Conservation (phyloP, 148 eudicot genomes). For the Cornus suecica region DNA sequence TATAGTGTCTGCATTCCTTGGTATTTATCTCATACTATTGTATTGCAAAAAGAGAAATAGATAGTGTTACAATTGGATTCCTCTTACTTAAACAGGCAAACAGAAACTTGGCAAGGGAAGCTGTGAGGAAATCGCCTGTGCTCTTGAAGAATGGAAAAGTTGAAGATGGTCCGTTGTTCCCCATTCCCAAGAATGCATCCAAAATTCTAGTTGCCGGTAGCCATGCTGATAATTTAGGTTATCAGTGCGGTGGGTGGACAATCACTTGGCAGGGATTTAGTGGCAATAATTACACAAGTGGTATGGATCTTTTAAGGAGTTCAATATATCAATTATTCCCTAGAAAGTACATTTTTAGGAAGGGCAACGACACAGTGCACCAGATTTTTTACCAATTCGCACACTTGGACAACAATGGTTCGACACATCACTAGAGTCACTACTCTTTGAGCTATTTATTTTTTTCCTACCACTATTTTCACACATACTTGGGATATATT, state of each 20-base stretch:
- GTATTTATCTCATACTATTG: not conserved
- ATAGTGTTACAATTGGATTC: not conserved
- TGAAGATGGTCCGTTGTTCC: conserved; percentile 43
- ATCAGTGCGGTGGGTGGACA: conserved; percentile 97
- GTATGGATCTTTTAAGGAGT: conserved; percentile 28
- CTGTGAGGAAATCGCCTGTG: conserved; percentile 87
- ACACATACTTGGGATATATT: too few relatives aligned
- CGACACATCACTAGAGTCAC: too few relatives aligned
- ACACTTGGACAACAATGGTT: too few relatives aligned
- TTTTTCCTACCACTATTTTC: too few relatives aligned
- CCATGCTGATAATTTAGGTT: conserved; percentile 90
- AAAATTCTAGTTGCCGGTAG: conserved; percentile 75
- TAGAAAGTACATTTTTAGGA: not conserved
- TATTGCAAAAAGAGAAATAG: not conserved
- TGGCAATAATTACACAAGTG: conserved; percentile 66
- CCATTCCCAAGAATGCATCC: conserved; percentile 57
- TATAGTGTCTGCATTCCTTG: not conserved
- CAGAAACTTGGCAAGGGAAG: conserved; percentile 86
- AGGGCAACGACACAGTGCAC: too few relatives aligned
- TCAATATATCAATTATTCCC: too few relatives aligned
- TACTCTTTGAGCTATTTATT: too few relatives aligned
- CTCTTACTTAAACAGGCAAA: conserved; percentile 48
- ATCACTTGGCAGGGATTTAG: conserved; percentile 88
- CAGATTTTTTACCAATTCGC: too few relatives aligned
- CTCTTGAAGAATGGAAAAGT: conserved; percentile 76